Base-by-base conservation (phyloP, 257 asterid species). In the Datura wrightii region DNA sequence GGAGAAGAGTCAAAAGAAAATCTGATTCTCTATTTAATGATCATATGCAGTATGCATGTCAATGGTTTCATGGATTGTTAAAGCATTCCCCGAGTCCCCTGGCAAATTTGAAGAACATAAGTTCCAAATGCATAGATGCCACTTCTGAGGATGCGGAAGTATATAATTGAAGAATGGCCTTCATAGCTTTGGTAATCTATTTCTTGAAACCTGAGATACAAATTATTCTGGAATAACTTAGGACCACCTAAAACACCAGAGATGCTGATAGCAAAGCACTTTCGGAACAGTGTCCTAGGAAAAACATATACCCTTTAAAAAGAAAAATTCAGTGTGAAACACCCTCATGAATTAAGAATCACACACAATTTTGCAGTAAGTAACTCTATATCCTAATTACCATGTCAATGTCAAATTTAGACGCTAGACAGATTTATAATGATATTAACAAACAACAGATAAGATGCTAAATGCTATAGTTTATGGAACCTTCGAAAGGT, bases 71-170 rank as follows among this genome's bases (percentile, higher is more conserved):
- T 83, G 80, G 56, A 54, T 83, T 48, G 44, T 70, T 8, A 53
- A 86, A 39, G 89, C 86, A 65, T 85, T 88, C 52, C 85, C 92
- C 4, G 63, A 24, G 50, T 42, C 87, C 71, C 88, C 91, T 5
- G 79, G 84, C 41, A 69, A 53, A 74, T 83, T 87, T 54, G 90
- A 86, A 5, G 93, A 88, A 86, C 90, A 96, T 89, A 87, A 91
- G 88, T 84, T 94, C 94, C 92, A 96, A 82, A 60, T 94, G 90
- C 85, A 90, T 88, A 79, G 92, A 83, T 65, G 90, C 92, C 50
- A 96, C 94, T 87, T 94, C 98, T 0, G 94, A 84, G 55, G 99
- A 88, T 87, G 83, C 89, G 78, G 98, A 94, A 86, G 94, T 89
- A 90, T 93, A 94, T 84, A 94, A 85, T 54, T 94, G 89, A 56